A percentile compares a stretch with the other conserved stretches of the same genome.
Evolutionary conservation across 2,329 filamentous ascomycete genomes (phyloP).

Genomic region (Verticillium zaregamsianum): DNA sequence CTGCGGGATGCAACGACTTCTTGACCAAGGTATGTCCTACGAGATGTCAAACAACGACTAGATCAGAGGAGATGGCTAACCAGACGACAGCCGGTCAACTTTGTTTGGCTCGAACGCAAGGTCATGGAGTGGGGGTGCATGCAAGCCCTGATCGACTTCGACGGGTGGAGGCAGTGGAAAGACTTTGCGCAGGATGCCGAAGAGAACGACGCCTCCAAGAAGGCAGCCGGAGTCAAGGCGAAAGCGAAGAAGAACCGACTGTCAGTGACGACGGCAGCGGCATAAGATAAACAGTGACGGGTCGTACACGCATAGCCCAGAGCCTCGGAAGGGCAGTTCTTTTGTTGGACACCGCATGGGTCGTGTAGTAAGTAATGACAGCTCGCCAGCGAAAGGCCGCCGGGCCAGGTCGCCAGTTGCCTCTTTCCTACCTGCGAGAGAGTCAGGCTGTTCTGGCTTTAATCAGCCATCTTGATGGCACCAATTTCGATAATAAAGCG

Average conservation of each 20-base stretch:
- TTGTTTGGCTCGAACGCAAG: slow-evolving; percentile 94
- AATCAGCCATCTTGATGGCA: not conserved
- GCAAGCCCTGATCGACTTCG: slow-evolving; percentile 97
- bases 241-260: slow-evolving; percentile 43
- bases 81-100: slow-evolving; percentile 75
- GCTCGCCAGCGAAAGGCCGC: not conserved
- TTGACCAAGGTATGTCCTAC: slow-evolving; percentile 76
- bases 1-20: slow-evolving; percentile 97
- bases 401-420: not conserved
- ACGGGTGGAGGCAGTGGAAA: slow-evolving; percentile 98
- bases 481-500: not conserved
- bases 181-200: slow-evolving; percentile 59
- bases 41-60: slow-evolving; percentile 6
- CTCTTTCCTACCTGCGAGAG: not conserved
- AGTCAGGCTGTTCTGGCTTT: not conserved
- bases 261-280: slow-evolving; percentile 25
- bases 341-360: not conserved
- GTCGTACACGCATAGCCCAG: not conserved
- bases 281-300: not conserved
- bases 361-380: not conserved
- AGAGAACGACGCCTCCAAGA: slow-evolving; percentile 35
- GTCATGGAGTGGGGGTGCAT: slow-evolving; percentile 99
- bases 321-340: not conserved
- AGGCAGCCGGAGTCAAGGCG: slow-evolving; percentile 29
- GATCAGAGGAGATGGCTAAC: slow-evolving; percentile 17